Evolutionary conservation across 768 basidiomycete genomes (phyloP).

Genomic region (Epithele typhae): DNA sequence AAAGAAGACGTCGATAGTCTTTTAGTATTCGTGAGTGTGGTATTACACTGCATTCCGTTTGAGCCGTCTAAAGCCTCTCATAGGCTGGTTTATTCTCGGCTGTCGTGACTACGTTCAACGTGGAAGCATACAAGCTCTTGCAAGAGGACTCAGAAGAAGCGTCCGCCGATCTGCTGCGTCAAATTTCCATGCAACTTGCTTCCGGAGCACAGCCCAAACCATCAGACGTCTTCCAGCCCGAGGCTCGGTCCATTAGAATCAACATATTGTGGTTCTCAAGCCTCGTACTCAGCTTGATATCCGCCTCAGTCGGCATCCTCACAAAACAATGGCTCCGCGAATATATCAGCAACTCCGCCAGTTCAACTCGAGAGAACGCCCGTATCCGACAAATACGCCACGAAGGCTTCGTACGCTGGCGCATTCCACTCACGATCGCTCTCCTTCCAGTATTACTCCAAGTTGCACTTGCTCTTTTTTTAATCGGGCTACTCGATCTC

Average conservation of each 20-base stretch:
- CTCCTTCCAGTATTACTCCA: slow-evolving; percentile 16
- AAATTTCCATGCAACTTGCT: not conserved
- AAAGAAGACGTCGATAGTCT: slow-evolving; percentile 14
- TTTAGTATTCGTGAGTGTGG: slow-evolving; percentile 6
- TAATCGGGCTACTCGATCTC: slow-evolving; percentile 18
- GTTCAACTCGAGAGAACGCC: slow-evolving; percentile 15
- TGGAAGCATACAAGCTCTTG: slow-evolving; percentile 13
- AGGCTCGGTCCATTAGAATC: slow-evolving; percentile 6
- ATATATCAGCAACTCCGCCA: slow-evolving; percentile 14
- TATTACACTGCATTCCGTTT: not conserved
- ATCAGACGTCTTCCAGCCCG: slow-evolving; percentile 12
- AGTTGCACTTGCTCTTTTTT: slow-evolving; percentile 16
- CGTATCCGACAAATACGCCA: slow-evolving; percentile 20
- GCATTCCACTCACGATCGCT: slow-evolving; percentile 12
- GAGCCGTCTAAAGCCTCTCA: too few relatives aligned
- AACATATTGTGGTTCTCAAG: slow-evolving; percentile 22
- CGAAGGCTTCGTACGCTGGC: slow-evolving; percentile 19
- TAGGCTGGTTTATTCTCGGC: slow-evolving; percentile 18
- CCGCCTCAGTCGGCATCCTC: slow-evolving; percentile 20
- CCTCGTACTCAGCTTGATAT: slow-evolving; percentile 20
- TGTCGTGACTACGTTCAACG: slow-evolving; percentile 15
- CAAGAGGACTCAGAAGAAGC: slow-evolving; percentile 7
- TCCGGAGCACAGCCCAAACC: not conserved
- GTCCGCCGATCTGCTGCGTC: not conserved
- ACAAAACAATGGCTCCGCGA: slow-evolving; percentile 23